Percentiles rank a stretch among this genome's conserved stretches.
Evolutionary conservation across 805 yeast genomes (phyloP).

Genomic region (Saccharomycopsis oosterbeekiorum): DNA sequence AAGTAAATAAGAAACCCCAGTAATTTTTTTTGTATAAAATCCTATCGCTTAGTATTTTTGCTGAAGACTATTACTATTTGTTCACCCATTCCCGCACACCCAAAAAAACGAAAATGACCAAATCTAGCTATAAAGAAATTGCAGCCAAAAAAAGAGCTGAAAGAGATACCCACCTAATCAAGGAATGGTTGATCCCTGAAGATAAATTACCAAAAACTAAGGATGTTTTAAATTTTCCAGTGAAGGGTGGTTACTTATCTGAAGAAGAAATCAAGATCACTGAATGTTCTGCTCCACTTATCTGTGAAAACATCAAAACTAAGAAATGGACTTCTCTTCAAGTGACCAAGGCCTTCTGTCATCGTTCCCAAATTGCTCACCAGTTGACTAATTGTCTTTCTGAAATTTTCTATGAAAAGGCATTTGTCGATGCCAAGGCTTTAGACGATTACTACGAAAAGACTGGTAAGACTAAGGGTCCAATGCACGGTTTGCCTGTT

Average conservation of each 20-base stretch:
- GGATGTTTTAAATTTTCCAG: constrained; percentile 33
- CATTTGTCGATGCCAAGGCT: constrained; percentile 43
- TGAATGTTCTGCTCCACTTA: constrained; percentile 24
- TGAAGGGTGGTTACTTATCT: constrained; percentile 28
- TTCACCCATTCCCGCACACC: background rate
- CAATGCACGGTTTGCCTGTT: constrained; percentile 58
- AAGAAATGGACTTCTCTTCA: constrained; percentile 33
- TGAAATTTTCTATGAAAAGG: constrained; percentile 44
- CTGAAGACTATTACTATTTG: background rate
- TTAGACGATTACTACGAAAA: constrained; percentile 41
- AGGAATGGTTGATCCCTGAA: constrained; percentile 35
- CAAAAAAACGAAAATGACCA: constrained; percentile 1
- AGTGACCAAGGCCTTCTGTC: constrained; percentile 48
- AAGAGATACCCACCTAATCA: constrained; percentile 34
- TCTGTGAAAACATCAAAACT: constrained; percentile 25
- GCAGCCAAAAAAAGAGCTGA: constrained; percentile 32
- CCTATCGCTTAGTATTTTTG: background rate
- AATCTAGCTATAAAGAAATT: constrained; percentile 28
- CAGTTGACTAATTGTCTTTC: constrained; percentile 34
- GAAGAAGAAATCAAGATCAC: constrained; percentile 33
- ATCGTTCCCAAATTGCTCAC: constrained; percentile 50
- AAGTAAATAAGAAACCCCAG: background rate
- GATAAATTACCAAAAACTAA: constrained; percentile 27
- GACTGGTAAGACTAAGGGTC: constrained; percentile 43
- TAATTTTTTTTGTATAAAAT: background rate